phyloP scores from a whole-genome alignment of 1,284 basidiomycete species.

The Porogramme epimiltina region DNA sequence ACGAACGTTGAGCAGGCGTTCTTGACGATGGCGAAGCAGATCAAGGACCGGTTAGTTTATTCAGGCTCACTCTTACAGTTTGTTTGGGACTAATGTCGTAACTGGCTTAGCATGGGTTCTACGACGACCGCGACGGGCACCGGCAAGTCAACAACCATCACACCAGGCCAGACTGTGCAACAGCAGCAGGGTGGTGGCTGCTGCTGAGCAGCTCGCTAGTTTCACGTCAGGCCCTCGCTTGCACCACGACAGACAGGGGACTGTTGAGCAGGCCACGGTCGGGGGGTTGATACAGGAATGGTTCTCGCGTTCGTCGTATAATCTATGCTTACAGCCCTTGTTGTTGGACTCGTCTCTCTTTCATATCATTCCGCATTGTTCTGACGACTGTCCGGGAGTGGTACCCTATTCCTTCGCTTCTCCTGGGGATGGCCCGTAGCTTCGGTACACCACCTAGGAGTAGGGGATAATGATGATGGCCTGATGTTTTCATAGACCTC shows the following conservation, averaged over 20 bases:
- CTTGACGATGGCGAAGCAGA: constrained; percentile 99
- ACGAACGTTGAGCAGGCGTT: constrained; percentile 99
- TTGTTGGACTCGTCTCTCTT: constrained; percentile 30
- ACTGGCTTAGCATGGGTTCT: constrained; percentile 69
- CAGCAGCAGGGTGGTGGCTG: constrained; percentile 75
- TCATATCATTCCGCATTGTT: constrained; percentile 17
- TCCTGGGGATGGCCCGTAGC: constrained; percentile 15
- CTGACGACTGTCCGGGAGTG: constrained; percentile 16
- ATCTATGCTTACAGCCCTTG: constrained; percentile 35
- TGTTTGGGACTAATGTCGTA: constrained; percentile 2
- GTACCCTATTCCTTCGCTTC: constrained; percentile 11
- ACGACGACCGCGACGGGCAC: constrained; percentile 70
- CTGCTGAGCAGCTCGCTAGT: constrained; percentile 50
- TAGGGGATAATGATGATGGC: constrained; percentile 19
- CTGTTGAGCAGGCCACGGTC: constrained; percentile 13
- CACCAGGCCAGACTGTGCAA: constrained; percentile 77
- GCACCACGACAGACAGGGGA: constrained; percentile 11
- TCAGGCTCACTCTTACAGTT: background rate
- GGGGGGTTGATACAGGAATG: constrained; percentile 20
- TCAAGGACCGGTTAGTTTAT: constrained; percentile 83
- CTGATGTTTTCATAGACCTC: constrained; percentile 9
- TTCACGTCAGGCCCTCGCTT: constrained; percentile 4
- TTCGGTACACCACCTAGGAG: constrained; percentile 20
- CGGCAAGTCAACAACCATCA: constrained; percentile 70
- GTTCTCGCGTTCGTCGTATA: constrained; percentile 30